Conservation (phyloP, 2,329 filamentous ascomycete species). For the Eurotiales sp. region DNA sequence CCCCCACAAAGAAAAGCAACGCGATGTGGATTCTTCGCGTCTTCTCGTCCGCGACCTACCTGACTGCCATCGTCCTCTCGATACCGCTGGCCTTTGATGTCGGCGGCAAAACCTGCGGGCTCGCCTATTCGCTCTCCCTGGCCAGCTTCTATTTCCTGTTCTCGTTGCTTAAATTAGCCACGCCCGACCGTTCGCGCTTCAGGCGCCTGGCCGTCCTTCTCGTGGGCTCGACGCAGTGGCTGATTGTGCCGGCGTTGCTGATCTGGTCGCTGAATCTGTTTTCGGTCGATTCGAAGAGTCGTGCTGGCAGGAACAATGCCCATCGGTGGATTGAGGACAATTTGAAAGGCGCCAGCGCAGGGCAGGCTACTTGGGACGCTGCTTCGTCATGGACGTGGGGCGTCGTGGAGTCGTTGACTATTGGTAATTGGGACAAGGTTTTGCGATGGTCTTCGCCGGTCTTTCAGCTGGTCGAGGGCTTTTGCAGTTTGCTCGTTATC, state of each 20-base stretch:
- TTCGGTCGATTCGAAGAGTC: slow-evolving; percentile 79
- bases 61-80: slow-evolving; percentile 88
- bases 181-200: slow-evolving; percentile 72
- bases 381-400: slow-evolving; percentile 86
- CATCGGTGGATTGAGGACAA: slow-evolving; percentile 72
- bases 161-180: slow-evolving; percentile 73
- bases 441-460: slow-evolving; percentile 87
- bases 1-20: slow-evolving; percentile 16
- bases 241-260: slow-evolving; percentile 78
- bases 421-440: slow-evolving; percentile 85
- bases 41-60: slow-evolving; percentile 76
- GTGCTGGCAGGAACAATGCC: too few relatives aligned
- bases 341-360: too few relatives aligned
- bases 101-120: slow-evolving; percentile 85
- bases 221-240: slow-evolving; percentile 75
- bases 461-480: slow-evolving; percentile 92
- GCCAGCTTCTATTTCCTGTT: slow-evolving; percentile 89
- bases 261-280: slow-evolving; percentile 97
- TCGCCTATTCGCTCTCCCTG: slow-evolving; percentile 87
- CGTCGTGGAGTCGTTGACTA: slow-evolving; percentile 70
- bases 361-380: slow-evolving; percentile 38
- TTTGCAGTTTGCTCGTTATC: slow-evolving; percentile 93
- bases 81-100: slow-evolving; percentile 98
- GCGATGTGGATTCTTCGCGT: slow-evolving; percentile 80
- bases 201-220: slow-evolving; percentile 67